phyloP scores from a whole-genome alignment of 1,284 basidiomycete genomes.

The Cutaneotrichosporon mucoides region DNA sequence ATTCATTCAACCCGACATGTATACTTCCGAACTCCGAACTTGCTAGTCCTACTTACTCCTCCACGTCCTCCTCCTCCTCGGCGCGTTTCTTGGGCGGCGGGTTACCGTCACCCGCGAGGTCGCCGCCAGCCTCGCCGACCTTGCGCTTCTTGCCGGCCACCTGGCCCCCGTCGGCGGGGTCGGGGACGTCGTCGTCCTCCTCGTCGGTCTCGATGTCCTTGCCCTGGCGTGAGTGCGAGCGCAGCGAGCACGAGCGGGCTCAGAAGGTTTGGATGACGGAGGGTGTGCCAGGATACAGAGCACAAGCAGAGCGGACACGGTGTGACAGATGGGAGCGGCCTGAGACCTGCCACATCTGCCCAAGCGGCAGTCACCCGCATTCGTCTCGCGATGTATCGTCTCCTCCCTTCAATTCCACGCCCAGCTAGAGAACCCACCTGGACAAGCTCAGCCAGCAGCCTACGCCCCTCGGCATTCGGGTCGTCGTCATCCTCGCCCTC shows the following conservation, averaged over 20 bases:
- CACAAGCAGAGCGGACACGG: no score
- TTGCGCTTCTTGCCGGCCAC: slow-evolving; percentile 22
- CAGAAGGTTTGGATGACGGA: no score
- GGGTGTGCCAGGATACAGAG: no score
- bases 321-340: no score
- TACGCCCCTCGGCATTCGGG: slow-evolving; percentile 17
- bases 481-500: slow-evolving; percentile 18
- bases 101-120: slow-evolving; percentile 6
- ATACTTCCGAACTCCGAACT: not conserved
- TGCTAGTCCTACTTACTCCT: slow-evolving; percentile 1
- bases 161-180: slow-evolving; percentile 8
- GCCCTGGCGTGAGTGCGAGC: slow-evolving; percentile 8
- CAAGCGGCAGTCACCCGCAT: no score
- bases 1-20: not conserved
- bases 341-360: no score
- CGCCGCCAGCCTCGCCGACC: slow-evolving; percentile 14
- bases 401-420: no score
- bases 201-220: slow-evolving; percentile 16
- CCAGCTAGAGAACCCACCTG: no score
- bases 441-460: slow-evolving; percentile 17
- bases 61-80: slow-evolving; percentile 4
- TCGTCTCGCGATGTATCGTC: no score
- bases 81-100: slow-evolving; percentile 10
- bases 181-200: slow-evolving; percentile 21
- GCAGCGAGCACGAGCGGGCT: not conserved